A percentile compares a stretch with the other conserved stretches of the same genome.
Evolutionary conservation across 768 basidiomycete species (phyloP).

Genomic region (Cystobasidium tubakii): DNA sequence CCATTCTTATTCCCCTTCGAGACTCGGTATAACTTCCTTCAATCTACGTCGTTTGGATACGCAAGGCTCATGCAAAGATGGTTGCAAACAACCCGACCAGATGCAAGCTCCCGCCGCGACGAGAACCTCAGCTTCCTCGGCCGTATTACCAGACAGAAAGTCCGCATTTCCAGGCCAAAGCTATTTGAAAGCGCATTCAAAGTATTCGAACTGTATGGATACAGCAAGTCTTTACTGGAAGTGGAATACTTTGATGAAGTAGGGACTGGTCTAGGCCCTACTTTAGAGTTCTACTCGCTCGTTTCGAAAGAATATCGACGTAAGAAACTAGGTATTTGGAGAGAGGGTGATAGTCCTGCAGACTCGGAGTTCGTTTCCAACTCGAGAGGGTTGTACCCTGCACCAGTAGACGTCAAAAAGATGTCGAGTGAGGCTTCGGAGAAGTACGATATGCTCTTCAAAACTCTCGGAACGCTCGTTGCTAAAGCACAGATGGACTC

Average conservation of each 20-base stretch:
- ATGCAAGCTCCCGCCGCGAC: constrained; percentile 57
- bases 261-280: constrained; percentile 93
- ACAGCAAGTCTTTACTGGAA: constrained; percentile 85
- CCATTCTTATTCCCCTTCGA: constrained; percentile 98
- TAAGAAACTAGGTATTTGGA: constrained; percentile 48
- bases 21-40: constrained; percentile 91
- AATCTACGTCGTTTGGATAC: constrained; percentile 96
- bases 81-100: constrained; percentile 68
- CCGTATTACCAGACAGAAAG: constrained; percentile 88
- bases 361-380: constrained; percentile 64
- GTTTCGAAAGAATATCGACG: constrained; percentile 92
- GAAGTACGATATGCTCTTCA: constrained; percentile 77
- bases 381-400: constrained; percentile 78
- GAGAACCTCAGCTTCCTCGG: constrained; percentile 89
- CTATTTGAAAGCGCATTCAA: constrained; percentile 93
- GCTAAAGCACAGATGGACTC: constrained; percentile 96
- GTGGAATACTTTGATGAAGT: constrained; percentile 99
- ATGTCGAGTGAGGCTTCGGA: constrained; percentile 51
- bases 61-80: constrained; percentile 89
- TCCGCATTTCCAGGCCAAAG: constrained; percentile 88
- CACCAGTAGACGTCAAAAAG: constrained; percentile 54
- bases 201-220: constrained; percentile 85
- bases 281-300: constrained; percentile 95
- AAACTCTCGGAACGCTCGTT: constrained; percentile 88
- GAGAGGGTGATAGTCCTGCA: background rate